Evolutionary conservation across 495 filamentous ascomycete genomes (phyloP).

Genomic region (Oleoguttula mirabilis): DNA sequence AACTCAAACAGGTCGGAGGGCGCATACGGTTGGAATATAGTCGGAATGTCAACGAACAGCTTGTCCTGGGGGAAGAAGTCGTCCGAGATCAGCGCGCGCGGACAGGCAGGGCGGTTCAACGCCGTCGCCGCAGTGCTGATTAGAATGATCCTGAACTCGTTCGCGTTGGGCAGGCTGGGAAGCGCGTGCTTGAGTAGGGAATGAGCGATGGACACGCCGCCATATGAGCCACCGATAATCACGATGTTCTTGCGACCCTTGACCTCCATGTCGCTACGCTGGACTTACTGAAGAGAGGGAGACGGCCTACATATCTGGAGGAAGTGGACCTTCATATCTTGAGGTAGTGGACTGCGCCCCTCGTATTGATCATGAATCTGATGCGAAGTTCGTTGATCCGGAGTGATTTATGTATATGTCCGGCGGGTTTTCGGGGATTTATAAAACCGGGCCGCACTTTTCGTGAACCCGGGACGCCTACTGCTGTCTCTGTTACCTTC

Average conservation of each 20-base stretch:
- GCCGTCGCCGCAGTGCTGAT: slow-evolving; percentile 25
- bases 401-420: too few species aligned
- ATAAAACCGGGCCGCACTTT: too few species aligned
- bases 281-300: too few species aligned
- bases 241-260: slow-evolving; percentile 25
- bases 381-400: too few species aligned
- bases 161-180: slow-evolving; percentile 10
- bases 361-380: too few species aligned
- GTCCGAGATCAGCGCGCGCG: slow-evolving; percentile 27
- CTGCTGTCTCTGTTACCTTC: too few species aligned
- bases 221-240: slow-evolving; percentile 26
- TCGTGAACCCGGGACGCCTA: too few species aligned
- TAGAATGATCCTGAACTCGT: slow-evolving; percentile 25
- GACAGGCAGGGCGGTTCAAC: slow-evolving; percentile 27
- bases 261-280: too few species aligned
- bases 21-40: slow-evolving; percentile 27
- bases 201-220: slow-evolving; percentile 13
- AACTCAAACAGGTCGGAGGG: slow-evolving; percentile 19
- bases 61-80: slow-evolving; percentile 22
- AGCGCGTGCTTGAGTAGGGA: slow-evolving; percentile 25
- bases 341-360: too few species aligned
- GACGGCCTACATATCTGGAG: too few species aligned
- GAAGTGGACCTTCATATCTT: too few species aligned
- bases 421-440: too few species aligned
- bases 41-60: slow-evolving; percentile 23